Evolutionary conservation across 2,329 filamentous ascomycete genomes (phyloP).

Genomic region (Phialemoniopsis sp.): DNA sequence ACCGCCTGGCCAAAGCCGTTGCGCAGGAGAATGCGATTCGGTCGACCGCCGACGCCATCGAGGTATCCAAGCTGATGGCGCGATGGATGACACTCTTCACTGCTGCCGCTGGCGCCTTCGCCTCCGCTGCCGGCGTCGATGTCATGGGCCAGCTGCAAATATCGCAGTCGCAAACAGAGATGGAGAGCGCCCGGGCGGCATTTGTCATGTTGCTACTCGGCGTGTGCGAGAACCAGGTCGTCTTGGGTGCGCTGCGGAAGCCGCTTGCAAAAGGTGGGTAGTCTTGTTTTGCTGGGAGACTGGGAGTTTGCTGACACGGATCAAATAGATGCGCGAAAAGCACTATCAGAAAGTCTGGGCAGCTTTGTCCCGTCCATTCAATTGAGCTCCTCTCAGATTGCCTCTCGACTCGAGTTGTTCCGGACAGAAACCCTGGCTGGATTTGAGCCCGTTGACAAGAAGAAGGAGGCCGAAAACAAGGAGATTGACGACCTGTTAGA

Average conservation of each 20-base stretch:
- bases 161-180: slow-evolving; percentile 45
- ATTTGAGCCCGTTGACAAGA: slow-evolving; percentile 51
- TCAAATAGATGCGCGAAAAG: slow-evolving; percentile 37
- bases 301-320: background rate
- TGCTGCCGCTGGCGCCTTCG: slow-evolving; percentile 42
- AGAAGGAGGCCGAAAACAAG: slow-evolving; percentile 41
- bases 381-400: slow-evolving; percentile 50
- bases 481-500: slow-evolving; percentile 56
- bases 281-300: slow-evolving; percentile 3
- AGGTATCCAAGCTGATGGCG: slow-evolving; percentile 44
- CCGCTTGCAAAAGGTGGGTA: slow-evolving; percentile 47
- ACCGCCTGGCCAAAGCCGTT: slow-evolving; percentile 86
- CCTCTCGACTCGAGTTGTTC: slow-evolving; percentile 51
- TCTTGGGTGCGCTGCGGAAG: slow-evolving; percentile 49
- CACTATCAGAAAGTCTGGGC: slow-evolving; percentile 45
- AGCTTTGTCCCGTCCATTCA: slow-evolving; percentile 53
- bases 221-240: slow-evolving; percentile 54
- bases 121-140: slow-evolving; percentile 31
- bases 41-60: slow-evolving; percentile 41
- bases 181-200: slow-evolving; percentile 57
- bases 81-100: slow-evolving; percentile 58
- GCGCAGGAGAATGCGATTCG: slow-evolving; percentile 48
- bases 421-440: slow-evolving; percentile 50
- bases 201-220: slow-evolving; percentile 61
- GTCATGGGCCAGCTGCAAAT: slow-evolving; percentile 41